Percentiles rank a stretch among this genome's conserved stretches.
phyloP scores from a whole-genome alignment of 306 rosid genomes.

The Fragaria ananassa region DNA sequence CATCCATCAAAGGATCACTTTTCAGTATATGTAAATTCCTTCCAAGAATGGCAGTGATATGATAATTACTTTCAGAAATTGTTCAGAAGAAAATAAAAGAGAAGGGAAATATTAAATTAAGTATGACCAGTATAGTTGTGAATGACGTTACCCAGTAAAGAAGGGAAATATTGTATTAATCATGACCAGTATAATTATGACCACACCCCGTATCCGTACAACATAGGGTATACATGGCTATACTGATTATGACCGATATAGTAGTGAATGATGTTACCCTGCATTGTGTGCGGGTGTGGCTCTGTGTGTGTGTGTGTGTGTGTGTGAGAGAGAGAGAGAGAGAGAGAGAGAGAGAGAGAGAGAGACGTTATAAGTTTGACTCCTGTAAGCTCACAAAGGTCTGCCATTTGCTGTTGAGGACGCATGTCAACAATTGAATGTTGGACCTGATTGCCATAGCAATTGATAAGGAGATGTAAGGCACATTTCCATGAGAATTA shows the following conservation, averaged over 20 bases:
- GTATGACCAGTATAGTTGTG: too few relatives aligned
- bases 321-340: conserved; percentile 17
- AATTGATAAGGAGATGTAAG: not conserved
- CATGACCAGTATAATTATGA: too few relatives aligned
- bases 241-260: too few relatives aligned
- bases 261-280: not conserved
- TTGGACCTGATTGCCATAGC: conserved; percentile 57
- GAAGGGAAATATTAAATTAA: too few relatives aligned
- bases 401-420: conserved; percentile 90
- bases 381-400: conserved; percentile 88
- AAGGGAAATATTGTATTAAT: too few relatives aligned
- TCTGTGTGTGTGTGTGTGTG: not conserved
- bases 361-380: conserved; percentile 90
- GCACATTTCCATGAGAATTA: not conserved
- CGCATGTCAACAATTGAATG: conserved; percentile 92
- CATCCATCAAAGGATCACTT: not conserved
- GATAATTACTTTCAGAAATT: too few relatives aligned
- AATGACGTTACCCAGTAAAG: too few relatives aligned
- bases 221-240: not conserved
- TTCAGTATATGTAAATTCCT: not conserved
- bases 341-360: conserved; percentile 38
- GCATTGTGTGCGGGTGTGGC: not conserved
- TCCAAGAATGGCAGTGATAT: not conserved
- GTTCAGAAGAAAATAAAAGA: too few relatives aligned
- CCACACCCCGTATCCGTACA: too few relatives aligned